phyloP scores from a whole-genome alignment of 83 land plant genomes.

The Picea engelmannii region DNA sequence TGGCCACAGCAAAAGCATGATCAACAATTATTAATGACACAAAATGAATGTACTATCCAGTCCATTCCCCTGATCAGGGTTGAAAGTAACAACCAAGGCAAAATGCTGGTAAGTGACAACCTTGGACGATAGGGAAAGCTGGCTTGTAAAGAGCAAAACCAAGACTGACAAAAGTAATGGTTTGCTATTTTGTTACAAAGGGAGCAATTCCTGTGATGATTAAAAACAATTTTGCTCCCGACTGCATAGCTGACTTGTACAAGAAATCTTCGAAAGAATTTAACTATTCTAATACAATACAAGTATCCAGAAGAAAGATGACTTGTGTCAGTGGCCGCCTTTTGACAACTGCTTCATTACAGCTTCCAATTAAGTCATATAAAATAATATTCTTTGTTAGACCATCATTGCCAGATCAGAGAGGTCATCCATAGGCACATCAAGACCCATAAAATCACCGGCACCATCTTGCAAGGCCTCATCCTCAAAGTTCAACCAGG shows the following conservation, averaged over 20 bases:
- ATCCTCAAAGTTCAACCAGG: constrained; percentile 73
- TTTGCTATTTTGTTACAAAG: constrained; percentile 18
- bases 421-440: constrained; percentile 96
- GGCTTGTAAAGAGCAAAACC: constrained; percentile 20
- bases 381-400: constrained; percentile 21
- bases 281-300: constrained; percentile 20
- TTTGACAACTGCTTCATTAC: constrained; percentile 7
- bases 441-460: constrained; percentile 68
- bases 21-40: constrained; percentile 19
- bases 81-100: constrained; percentile 10
- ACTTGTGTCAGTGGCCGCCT: constrained; percentile 13
- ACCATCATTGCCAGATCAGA: constrained; percentile 71
- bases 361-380: constrained; percentile 8
- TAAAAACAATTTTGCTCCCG: constrained; percentile 22
- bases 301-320: constrained; percentile 15
- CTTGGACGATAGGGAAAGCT: constrained; percentile 8
- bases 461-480: constrained; percentile 54
- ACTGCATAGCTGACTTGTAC: constrained; percentile 20
- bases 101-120: background rate
- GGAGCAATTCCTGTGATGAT: constrained; percentile 17
- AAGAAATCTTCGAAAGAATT: constrained; percentile 22
- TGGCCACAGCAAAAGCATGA: constrained; percentile 18
- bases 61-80: constrained; percentile 5
- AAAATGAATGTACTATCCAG: constrained; percentile 19
- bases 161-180: constrained; percentile 2